A percentile compares a stretch with the other conserved stretches of the same genome.
Evolutionary conservation across 257 asterid species (phyloP).

Genomic region (Nemophila menziesii): DNA sequence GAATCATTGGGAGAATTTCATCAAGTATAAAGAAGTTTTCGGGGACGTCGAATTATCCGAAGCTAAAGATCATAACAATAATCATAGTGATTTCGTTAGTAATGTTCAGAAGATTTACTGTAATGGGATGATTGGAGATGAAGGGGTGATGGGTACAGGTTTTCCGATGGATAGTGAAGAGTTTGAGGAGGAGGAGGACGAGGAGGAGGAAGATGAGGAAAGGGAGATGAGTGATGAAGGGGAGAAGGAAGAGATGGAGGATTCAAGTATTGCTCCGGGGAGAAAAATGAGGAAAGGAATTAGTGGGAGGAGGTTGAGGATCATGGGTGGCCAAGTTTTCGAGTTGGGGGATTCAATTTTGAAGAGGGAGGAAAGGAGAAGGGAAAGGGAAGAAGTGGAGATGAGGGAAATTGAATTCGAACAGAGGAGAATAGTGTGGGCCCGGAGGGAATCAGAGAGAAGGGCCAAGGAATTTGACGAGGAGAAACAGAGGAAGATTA

Average conservation of each 20-base stretch:
- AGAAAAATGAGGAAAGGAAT: conserved; percentile 36
- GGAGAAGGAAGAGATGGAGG: conserved; percentile 17
- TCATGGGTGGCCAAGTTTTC: conserved; percentile 44
- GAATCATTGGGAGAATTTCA: conserved; percentile 86
- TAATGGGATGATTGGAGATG: conserved; percentile 6
- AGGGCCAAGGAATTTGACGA: conserved; percentile 43
- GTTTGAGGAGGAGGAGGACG: conserved; percentile 35
- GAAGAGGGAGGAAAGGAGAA: conserved; percentile 61
- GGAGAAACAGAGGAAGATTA: conserved; percentile 64
- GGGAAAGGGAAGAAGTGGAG: conserved; percentile 27
- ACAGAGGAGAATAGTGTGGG: conserved; percentile 45
- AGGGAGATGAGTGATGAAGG: conserved; percentile 21
- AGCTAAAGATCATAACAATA: conserved; percentile 10
- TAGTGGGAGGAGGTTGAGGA: conserved; percentile 27
- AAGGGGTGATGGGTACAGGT: conserved; percentile 6
- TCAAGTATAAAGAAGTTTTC: conserved; percentile 73
- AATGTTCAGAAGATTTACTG: neutral
- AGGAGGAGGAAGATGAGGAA: conserved; percentile 11
- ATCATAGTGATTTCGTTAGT: neutral
- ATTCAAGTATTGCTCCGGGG: conserved; percentile 17
- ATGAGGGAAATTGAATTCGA: conserved; percentile 40
- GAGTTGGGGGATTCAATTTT: conserved; percentile 47
- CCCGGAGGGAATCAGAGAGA: conserved; percentile 47
- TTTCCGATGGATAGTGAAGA: conserved; percentile 6
- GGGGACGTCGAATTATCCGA: conserved; percentile 73